Conservation (phyloP, 2,329 filamentous ascomycete species). For the Cercospora sp. region DNA sequence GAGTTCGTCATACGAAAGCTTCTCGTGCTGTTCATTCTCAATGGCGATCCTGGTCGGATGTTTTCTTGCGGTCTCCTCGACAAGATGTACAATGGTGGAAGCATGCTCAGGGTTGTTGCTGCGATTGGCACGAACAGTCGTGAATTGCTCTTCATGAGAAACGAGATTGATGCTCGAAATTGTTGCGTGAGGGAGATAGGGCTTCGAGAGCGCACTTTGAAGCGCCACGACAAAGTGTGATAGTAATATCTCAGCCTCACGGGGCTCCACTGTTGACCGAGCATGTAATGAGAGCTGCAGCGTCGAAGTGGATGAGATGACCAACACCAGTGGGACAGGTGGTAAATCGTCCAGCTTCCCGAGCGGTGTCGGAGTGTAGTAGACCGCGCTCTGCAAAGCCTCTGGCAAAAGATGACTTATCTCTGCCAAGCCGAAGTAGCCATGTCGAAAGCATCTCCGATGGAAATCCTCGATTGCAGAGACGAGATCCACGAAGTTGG, state of each 20-base stretch:
- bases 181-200: not conserved
- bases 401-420: not conserved
- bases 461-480: not conserved
- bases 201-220: not conserved
- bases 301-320: not conserved
- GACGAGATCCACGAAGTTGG: not conserved
- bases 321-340: not conserved
- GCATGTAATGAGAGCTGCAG: not conserved
- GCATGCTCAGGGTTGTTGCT: not conserved
- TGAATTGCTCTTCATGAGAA: not conserved
- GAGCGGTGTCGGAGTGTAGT: not conserved
- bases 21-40: not conserved
- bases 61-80: not conserved
- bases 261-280: not conserved
- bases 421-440: not conserved
- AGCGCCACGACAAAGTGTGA: not conserved
- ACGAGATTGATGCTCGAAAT: not conserved
- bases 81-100: not conserved
- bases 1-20: not conserved
- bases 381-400: not conserved
- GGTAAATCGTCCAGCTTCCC: not conserved
- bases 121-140: not conserved
- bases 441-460: not conserved
- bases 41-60: not conserved
- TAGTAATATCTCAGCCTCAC: conserved; percentile 1